phyloP scores from a whole-genome alignment of 2,329 filamentous ascomycete genomes.

The Ophiocordyceps robertsii region DNA sequence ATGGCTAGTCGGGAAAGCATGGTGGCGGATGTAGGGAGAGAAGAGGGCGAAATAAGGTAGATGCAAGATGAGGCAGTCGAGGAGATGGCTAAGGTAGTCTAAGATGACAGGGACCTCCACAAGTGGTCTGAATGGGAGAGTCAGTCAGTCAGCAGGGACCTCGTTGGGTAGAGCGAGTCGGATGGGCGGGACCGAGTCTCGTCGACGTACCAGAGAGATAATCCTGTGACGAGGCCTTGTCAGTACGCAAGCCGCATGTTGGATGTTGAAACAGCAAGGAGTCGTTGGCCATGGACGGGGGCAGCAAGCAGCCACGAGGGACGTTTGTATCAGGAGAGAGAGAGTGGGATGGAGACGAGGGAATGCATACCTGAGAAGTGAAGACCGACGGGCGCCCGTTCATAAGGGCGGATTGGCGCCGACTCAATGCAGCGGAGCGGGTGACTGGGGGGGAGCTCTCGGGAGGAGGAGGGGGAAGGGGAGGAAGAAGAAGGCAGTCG shows the following conservation, averaged over 20 bases:
- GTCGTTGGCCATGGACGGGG: neutral
- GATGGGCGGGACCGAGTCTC: slow-evolving; percentile 18
- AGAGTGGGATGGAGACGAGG: neutral
- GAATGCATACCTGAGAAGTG: slow-evolving; percentile 61
- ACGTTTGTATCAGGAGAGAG: too few relatives aligned
- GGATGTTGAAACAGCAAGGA: slow-evolving; percentile 1
- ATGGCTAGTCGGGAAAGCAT: slow-evolving; percentile 49
- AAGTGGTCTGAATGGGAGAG: slow-evolving; percentile 21
- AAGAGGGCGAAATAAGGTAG: slow-evolving; percentile 2
- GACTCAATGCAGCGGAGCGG: slow-evolving; percentile 15
- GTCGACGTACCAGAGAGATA: slow-evolving; percentile 57
- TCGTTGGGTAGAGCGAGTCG: slow-evolving; percentile 16
- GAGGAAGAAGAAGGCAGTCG: neutral
- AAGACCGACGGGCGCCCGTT: slow-evolving; percentile 73
- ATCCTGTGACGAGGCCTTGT: slow-evolving; percentile 38
- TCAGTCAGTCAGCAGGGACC: slow-evolving; percentile 9
- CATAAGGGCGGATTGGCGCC: slow-evolving; percentile 55
- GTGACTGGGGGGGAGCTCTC: neutral
- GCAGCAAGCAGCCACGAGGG: neutral
- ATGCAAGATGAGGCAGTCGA: slow-evolving; percentile 6
- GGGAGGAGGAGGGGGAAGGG: neutral
- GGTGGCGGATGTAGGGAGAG: slow-evolving; percentile 13
- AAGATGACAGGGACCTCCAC: slow-evolving; percentile 25
- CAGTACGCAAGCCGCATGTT: slow-evolving; percentile 22
- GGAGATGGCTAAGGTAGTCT: slow-evolving; percentile 10